Evolutionary conservation across 2,329 filamentous ascomycete genomes (phyloP).

Genomic region (Colletotrichum kahawae): DNA sequence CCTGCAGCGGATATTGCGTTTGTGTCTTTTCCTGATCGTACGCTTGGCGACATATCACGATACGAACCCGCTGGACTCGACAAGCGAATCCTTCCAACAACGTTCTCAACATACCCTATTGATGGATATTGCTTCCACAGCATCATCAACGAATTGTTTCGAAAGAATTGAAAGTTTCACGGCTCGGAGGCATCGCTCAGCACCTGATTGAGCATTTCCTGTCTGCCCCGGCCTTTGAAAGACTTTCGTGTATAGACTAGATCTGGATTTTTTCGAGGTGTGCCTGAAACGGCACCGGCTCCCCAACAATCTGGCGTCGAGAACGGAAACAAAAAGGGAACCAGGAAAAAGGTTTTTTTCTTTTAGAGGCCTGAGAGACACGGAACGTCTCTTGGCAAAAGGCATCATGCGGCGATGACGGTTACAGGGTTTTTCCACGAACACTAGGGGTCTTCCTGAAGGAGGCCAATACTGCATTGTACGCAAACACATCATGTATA

Average conservation of each 20-base stretch:
- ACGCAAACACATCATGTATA: slow-evolving; percentile 13
- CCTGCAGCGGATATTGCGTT: slow-evolving; percentile 6
- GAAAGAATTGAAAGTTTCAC: slow-evolving; percentile 3
- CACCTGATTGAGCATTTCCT: neutral
- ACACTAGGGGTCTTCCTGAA: neutral
- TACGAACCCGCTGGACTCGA: neutral
- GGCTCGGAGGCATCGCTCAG: neutral
- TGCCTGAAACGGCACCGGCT: neutral
- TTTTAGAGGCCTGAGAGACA: neutral
- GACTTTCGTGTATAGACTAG: slow-evolving; percentile 23
- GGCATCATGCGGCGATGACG: neutral
- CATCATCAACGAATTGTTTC: slow-evolving; percentile 8
- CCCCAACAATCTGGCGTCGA: neutral
- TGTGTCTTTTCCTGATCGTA: slow-evolving; percentile 5
- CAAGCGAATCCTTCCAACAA: neutral
- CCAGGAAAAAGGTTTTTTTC: neutral
- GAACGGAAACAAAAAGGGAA: slow-evolving; percentile 1
- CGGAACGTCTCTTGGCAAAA: neutral
- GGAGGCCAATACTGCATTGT: neutral
- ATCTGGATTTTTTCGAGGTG: slow-evolving; percentile 5
- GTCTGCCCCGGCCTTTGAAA: neutral
- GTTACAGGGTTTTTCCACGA: neutral
- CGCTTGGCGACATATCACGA: neutral
- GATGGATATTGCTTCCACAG: neutral
- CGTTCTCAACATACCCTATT: neutral